These are phyloP conservation scores for Pistacia atlantica DNA, from an alignment of 345 rosid species.

Conservation along the genomic window DNA sequence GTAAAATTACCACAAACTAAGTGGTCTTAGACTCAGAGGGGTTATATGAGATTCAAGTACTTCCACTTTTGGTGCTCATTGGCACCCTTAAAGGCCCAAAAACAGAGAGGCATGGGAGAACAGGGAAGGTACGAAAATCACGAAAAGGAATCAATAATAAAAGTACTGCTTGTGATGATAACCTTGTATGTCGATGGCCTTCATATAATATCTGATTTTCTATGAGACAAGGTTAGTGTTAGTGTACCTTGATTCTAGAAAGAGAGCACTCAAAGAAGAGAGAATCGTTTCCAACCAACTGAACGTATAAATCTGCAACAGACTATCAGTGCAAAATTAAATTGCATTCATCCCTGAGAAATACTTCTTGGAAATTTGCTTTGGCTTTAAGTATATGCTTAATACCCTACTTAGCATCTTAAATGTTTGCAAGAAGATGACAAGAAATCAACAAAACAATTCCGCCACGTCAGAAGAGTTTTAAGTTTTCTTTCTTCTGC, in stretches of 20 bases:
- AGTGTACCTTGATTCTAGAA: not conserved
- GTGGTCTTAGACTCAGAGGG: not conserved
- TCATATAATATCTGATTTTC: not conserved
- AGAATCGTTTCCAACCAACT: not conserved
- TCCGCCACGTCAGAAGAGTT: not conserved
- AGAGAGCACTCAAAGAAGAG: not conserved
- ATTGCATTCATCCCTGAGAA: not conserved
- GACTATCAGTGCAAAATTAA: not conserved
- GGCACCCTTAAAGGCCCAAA: not conserved
- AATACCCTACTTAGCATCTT: too few species aligned
- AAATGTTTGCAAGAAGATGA: too few species aligned
- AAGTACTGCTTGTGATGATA: not conserved
- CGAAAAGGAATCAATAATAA: not conserved
- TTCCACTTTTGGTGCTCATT: not conserved
- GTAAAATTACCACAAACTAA: not conserved
- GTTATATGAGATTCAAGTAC: not conserved
- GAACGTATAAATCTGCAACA: not conserved
- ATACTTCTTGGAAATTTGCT: not conserved
- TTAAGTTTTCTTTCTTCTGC: not conserved
- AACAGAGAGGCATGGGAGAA: not conserved
- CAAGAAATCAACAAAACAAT: too few species aligned
- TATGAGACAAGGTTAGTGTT: not conserved
- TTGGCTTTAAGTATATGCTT: not conserved
- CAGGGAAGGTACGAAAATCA: not conserved
- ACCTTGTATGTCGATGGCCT: not conserved